Evolutionary conservation across 2,329 filamentous ascomycete genomes (phyloP).

Genomic region (Ploettnerulaceae sp.): DNA sequence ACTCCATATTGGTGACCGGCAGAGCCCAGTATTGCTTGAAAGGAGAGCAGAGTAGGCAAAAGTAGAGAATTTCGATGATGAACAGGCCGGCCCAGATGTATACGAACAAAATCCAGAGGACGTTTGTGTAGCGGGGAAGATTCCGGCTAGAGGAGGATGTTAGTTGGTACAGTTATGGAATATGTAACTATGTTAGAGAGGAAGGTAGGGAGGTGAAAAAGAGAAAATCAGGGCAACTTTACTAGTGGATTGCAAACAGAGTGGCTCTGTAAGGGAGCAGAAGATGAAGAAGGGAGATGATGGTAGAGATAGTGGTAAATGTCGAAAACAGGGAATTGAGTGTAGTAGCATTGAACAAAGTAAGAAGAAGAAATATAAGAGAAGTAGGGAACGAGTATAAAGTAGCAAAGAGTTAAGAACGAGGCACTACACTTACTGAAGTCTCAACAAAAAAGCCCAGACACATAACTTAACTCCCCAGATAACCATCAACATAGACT

Average conservation of each 20-base stretch:
- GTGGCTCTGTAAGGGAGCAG: too few species aligned
- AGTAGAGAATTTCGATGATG: constrained; percentile 22
- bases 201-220: neutral
- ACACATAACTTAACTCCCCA: constrained; percentile 51
- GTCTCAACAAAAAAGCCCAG: constrained; percentile 39
- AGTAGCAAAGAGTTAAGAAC: neutral
- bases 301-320: neutral
- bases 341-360: too few species aligned
- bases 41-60: constrained; percentile 46
- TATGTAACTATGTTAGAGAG: neutral
- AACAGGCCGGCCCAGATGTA: constrained; percentile 47
- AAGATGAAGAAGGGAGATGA: neutral
- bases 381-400: neutral
- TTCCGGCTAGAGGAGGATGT: constrained; percentile 9
- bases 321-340: too few species aligned
- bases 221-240: too few species aligned
- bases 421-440: constrained; percentile 24
- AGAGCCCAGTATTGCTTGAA: constrained; percentile 54
- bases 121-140: constrained; percentile 23
- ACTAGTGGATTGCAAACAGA: too few species aligned
- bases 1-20: constrained; percentile 47
- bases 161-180: neutral
- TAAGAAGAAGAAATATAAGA: too few species aligned
- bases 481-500: constrained; percentile 44
- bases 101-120: constrained; percentile 42